Base-by-base conservation (phyloP, 2,329 filamentous ascomycete genomes). In the Epichloe festucae region DNA sequence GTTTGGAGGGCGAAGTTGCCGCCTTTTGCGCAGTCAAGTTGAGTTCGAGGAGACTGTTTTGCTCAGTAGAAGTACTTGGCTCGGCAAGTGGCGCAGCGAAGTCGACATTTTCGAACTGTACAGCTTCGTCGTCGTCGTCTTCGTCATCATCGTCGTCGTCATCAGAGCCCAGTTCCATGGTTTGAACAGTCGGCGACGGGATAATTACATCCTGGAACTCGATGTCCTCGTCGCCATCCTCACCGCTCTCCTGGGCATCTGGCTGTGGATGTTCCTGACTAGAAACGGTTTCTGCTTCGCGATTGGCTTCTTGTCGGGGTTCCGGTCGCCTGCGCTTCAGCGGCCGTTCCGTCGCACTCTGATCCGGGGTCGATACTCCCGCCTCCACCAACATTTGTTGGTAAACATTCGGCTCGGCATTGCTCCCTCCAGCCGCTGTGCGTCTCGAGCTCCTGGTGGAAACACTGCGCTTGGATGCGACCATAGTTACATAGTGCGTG, bases 161-260 rank as follows among this genome's bases (percentile, higher is more conserved):
- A 10, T 75, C 74, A 0, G 72, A 74, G 36, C 75, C 73, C 50
- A 69, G 61, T 45, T 73, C 68, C 51, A 77, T 67, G 1, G 75
- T 79, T 58, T 80, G 76, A 17, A 77, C 57, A 0, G 70, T 76
- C 0, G 74, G 69, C 14, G 65, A 56, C 0, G 76, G 76, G 3
- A 77, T 57, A 4, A 63, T 57, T 1, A 78, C 73, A 58, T 79
- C 75, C 54, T 78, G 70, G 56, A 78, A 77, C 43, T 74, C 69
- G 21, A 73, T 51, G 12, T 68, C 65, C 3, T 73, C 71, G 3
- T 72, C 72, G 3, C 72, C 66, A 0, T 63, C 60, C 5, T 63
- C 58, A 38, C 34, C 44, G 15, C 34, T 38, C 36, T 48, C 47
- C 10, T n/a, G 34, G 7, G 10, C 3, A 5, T 34, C 46, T 17